Evolutionary conservation across 257 asterid species (phyloP).

Genomic region (Solanum sejunctum): DNA sequence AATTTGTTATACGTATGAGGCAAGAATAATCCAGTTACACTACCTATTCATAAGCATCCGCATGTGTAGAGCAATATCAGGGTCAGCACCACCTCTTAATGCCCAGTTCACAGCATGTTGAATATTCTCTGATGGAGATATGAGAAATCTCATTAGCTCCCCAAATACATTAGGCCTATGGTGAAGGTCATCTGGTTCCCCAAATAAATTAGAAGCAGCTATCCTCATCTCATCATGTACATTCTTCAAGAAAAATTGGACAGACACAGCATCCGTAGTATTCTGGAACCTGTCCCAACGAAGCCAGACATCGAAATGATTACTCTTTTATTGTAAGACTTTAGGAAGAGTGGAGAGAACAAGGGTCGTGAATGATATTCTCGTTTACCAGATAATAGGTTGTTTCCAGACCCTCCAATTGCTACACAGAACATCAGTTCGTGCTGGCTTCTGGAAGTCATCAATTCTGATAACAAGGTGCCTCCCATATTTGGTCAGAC

Average conservation of each 20-base stretch:
- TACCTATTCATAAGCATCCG: conserved; percentile 98
- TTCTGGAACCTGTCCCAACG: conserved; percentile 69
- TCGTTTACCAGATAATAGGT: conserved; percentile 79
- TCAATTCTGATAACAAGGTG: conserved; percentile 80
- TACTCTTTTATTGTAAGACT: background rate
- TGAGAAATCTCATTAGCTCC: conserved; percentile 81
- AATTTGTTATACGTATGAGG: background rate
- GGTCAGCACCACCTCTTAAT: conserved; percentile 55
- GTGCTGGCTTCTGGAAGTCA: conserved; percentile 81
- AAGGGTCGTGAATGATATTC: background rate
- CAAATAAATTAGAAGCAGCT: conserved; percentile 68
- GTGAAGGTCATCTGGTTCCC: conserved; percentile 57
- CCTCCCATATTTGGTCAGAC: conserved; percentile 61
- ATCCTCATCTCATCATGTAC: conserved; percentile 66
- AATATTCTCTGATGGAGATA: conserved; percentile 65
- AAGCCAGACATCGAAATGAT: background rate
- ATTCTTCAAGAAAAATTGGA: conserved; percentile 87
- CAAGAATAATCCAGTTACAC: background rate
- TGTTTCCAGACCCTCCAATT: conserved; percentile 85
- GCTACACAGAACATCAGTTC: conserved; percentile 71
- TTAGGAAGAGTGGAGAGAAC: background rate
- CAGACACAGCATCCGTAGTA: conserved; percentile 93
- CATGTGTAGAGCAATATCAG: conserved; percentile 89
- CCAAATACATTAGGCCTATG: conserved; percentile 87
- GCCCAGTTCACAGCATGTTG: conserved; percentile 39